Evolutionary conservation across 2,329 filamentous ascomycete genomes (phyloP), one percentile per base, ranked within the genome.

Genomic region (Colletotrichum somersetense): DNA sequence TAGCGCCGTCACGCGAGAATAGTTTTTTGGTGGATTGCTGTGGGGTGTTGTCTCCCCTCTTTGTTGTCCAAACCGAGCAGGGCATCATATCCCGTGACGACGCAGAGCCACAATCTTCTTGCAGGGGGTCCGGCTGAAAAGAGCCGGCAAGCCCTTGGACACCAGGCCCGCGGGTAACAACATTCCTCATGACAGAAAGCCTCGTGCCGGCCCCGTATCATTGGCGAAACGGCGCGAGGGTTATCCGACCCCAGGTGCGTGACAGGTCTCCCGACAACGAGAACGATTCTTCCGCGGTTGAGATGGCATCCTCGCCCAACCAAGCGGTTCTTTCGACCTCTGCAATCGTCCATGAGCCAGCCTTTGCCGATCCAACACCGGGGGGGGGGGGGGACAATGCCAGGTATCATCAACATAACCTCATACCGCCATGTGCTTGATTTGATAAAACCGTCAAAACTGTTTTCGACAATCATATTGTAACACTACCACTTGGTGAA

Each of bases 401-500:
- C n/a, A 16, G 53, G 20, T 10, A 57, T 14, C 12, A 14, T n/a
- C 53, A 57, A 20, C 46, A 48, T 23, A 14, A 23, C 11, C 2
- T 23, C 11, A 57, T 16, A 40, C 33, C 2, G 53, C 33, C 18
- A 5, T 35, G 33, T n/a, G 4, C 18, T 18, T 26, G 23, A 20
- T 33, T 33, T n/a, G 59, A n/a, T 6, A 5, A 14, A 26, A 5
- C 26, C 23, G n/a, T 48, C 57, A 30, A 33, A 18, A 11, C 48
- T 40, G 46, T 23, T 38, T 35, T 26, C 14, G 38, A 53, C 26
- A 26, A 58, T 59, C 5, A 62, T 33, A 57, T 64, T 57, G 33
- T 61, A 33, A 40, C 58, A 48, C n/a, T 61, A n/a, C 26, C 42
- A 40, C 58, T 46, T 61, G 42, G 16, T 40, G 23, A 38, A 40